These are phyloP conservation scores for Pseudocercospora musae DNA, from an alignment of 2,329 filamentous ascomycete genomes.

Conservation along the genomic window DNA sequence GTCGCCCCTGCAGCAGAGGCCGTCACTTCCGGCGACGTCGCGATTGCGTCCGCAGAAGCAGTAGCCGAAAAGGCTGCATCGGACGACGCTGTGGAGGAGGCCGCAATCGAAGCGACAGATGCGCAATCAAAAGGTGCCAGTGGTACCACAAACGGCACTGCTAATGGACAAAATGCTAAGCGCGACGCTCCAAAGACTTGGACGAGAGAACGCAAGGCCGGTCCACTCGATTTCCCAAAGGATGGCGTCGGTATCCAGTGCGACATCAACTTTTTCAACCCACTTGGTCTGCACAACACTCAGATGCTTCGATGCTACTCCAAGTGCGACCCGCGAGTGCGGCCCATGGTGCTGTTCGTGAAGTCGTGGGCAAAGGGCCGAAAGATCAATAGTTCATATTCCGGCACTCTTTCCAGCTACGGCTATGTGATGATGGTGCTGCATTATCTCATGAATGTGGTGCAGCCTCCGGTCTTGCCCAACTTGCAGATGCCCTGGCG, in stretches of 20 bases:
- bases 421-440: conserved; percentile 90
- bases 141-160: not conserved
- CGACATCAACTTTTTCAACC: conserved; percentile 88
- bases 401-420: conserved; percentile 82
- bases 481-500: conserved; percentile 67
- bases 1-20: not conserved
- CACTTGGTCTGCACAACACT: conserved; percentile 80
- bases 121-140: not conserved
- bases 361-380: conserved; percentile 87
- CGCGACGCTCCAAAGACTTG: conserved; percentile 33
- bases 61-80: not conserved
- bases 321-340: conserved; percentile 71
- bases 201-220: conserved; percentile 46
- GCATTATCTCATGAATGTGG: conserved; percentile 83
- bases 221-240: conserved; percentile 72
- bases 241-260: conserved; percentile 76
- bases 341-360: conserved; percentile 75
- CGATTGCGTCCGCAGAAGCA: not conserved
- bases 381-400: conserved; percentile 82
- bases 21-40: not conserved
- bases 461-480: conserved; percentile 73
- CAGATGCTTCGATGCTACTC: conserved; percentile 79
- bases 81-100: not conserved
- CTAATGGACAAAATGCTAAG: not conserved
- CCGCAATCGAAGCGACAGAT: not conserved